Evolutionary conservation across 768 basidiomycete genomes (phyloP).

Genomic region (Boletus sp.): DNA sequence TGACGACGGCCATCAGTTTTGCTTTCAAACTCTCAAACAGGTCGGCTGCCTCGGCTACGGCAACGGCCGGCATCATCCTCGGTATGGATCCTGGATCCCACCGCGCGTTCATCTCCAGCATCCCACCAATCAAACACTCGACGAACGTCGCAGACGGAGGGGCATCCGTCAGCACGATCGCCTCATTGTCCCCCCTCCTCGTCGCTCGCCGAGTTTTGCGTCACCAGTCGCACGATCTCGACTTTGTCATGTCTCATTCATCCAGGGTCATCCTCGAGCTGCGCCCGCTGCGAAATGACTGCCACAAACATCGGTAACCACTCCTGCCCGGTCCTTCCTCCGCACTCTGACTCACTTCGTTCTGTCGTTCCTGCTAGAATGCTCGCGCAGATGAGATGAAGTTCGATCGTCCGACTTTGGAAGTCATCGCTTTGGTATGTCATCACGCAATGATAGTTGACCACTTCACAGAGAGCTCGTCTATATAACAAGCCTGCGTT

Average conservation of each 20-base stretch:
- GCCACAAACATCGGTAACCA: not conserved
- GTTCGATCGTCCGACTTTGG: not conserved
- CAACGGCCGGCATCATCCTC: not conserved
- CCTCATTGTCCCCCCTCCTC: not conserved
- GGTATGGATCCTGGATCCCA: not conserved
- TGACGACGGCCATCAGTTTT: not conserved
- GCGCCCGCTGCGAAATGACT: too few species aligned
- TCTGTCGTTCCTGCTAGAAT: not conserved
- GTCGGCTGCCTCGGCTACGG: not conserved
- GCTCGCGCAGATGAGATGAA: not conserved
- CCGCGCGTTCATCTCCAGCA: not conserved
- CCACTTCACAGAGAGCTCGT: not conserved
- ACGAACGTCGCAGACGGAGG: not conserved
- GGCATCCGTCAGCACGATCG: not conserved
- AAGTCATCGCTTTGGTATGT: conserved; percentile 1
- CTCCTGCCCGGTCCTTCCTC: not conserved
- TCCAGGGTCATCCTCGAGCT: not conserved
- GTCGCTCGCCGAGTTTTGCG: not conserved
- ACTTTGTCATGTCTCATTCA: conserved; percentile 2
- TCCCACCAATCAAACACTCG: not conserved
- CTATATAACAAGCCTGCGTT: conserved; percentile 12
- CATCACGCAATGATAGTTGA: not conserved
- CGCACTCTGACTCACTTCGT: not conserved
- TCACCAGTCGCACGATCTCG: not conserved
- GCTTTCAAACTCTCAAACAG: not conserved